A percentile compares a stretch with the other conserved stretches of the same genome.
These are phyloP conservation scores for Marasmius tenuissimus DNA, from an alignment of 1,284 basidiomycete species.

Conservation along the genomic window DNA sequence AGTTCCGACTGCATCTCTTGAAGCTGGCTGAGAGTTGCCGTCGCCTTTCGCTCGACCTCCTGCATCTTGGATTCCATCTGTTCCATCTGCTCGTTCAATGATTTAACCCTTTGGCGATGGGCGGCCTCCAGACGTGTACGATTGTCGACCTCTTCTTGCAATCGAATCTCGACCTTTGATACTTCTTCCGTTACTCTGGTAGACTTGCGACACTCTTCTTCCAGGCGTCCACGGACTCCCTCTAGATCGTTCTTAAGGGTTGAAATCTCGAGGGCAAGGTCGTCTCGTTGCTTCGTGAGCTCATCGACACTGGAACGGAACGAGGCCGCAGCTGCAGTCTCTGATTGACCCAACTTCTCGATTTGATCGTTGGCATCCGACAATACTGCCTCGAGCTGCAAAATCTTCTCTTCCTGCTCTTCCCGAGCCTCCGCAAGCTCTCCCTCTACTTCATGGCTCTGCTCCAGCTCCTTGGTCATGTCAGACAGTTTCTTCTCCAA, in stretches of 20 bases:
- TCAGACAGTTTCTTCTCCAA: constrained; percentile 8
- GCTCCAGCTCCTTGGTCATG: not conserved
- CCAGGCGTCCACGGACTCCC: constrained; percentile 18
- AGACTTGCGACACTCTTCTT: constrained; percentile 18
- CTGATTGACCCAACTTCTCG: constrained; percentile 19
- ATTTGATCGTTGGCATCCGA: constrained; percentile 20
- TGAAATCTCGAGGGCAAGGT: constrained; percentile 10
- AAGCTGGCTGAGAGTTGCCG: constrained; percentile 23
- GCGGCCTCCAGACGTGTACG: constrained; percentile 8
- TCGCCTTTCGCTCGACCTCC: constrained; percentile 12
- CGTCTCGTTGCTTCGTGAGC: constrained; percentile 13
- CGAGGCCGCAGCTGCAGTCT: constrained; percentile 26
- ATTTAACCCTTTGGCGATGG: constrained; percentile 13
- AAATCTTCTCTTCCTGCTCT: constrained; percentile 25
- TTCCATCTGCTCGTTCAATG: constrained; percentile 10
- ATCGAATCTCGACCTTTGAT: constrained; percentile 8
- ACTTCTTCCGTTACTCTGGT: constrained; percentile 1
- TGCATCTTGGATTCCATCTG: constrained; percentile 11
- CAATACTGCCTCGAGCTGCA: constrained; percentile 26
- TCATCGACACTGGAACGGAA: constrained; percentile 27
- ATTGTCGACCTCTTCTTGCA: constrained; percentile 24
- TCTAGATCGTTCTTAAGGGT: constrained; percentile 19
- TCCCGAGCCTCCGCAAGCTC: constrained; percentile 11
- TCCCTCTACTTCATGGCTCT: constrained; percentile 5
- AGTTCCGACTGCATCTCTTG: constrained; percentile 24